Percentiles rank a stretch among this genome's conserved stretches.
These are phyloP conservation scores for Gliomastix tumulicola DNA, from an alignment of 2,329 filamentous ascomycete species.

Conservation along the genomic window DNA sequence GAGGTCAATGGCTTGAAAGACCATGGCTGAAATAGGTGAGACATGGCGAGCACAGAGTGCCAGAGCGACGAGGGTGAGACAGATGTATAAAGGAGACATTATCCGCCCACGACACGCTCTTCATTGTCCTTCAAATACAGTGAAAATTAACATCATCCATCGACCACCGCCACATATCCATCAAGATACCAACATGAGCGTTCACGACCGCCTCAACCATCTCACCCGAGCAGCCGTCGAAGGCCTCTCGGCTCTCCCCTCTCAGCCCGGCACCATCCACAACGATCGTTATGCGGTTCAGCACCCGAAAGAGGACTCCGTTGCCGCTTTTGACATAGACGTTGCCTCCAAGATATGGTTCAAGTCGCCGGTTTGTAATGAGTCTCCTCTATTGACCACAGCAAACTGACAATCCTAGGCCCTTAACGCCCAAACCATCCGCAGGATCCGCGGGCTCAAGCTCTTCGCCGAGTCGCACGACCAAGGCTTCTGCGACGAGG, in stretches of 20 bases:
- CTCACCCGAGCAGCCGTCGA: not conserved
- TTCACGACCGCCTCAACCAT: not conserved
- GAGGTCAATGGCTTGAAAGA: too few relatives aligned
- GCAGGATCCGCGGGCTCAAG: not conserved
- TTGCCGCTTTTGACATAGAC: not conserved
- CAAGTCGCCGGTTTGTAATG: not conserved
- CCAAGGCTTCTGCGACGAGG: constrained; percentile 1
- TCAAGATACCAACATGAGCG: too few relatives aligned
- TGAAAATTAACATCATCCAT: too few relatives aligned
- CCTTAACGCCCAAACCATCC: not conserved
- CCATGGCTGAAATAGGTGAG: too few relatives aligned
- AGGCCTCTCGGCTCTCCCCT: not conserved
- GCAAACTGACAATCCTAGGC: not conserved
- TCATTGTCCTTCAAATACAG: too few relatives aligned
- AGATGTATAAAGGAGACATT: too few relatives aligned
- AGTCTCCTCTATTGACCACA: not conserved
- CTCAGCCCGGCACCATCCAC: not conserved
- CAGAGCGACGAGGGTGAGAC: too few relatives aligned
- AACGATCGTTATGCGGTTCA: not conserved
- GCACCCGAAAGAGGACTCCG: not conserved
- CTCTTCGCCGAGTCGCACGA: constrained; percentile 8
- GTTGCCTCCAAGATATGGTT: not conserved
- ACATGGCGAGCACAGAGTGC: too few relatives aligned
- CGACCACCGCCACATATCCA: too few relatives aligned
- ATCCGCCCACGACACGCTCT: too few relatives aligned